Conservation (phyloP, 352 stramenopile species). For the Phytophthora meadii region DNA sequence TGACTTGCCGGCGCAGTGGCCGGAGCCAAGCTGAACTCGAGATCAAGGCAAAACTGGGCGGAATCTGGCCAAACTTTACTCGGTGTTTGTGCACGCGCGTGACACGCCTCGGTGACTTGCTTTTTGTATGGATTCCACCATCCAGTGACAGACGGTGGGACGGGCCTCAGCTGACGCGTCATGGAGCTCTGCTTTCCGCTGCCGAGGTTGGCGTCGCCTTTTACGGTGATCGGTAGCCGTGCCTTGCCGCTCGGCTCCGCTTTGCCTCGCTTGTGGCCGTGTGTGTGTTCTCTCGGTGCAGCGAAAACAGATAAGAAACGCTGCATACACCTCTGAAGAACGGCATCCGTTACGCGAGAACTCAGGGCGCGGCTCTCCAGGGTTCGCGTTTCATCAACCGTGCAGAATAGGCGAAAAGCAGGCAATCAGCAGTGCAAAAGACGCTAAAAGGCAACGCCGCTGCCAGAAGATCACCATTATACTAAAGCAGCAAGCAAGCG, state of each 20-base stretch:
- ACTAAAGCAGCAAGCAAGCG: neutral
- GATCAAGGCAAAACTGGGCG: constrained; percentile 12
- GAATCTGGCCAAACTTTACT: constrained; percentile 15
- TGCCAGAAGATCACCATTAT: constrained; percentile 13
- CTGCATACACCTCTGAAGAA: neutral
- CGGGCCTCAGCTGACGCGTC: constrained; percentile 6
- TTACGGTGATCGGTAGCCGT: constrained; percentile 26
- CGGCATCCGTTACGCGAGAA: constrained; percentile 17
- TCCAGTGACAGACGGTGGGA: constrained; percentile 35
- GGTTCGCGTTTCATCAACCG: constrained; percentile 30
- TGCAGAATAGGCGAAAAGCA: constrained; percentile 4
- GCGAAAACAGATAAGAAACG: constrained; percentile 26
- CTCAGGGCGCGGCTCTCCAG: constrained; percentile 21
- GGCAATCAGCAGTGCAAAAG: neutral
- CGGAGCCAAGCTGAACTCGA: constrained; percentile 5
- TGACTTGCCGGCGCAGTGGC: neutral
- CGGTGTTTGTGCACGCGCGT: constrained; percentile 4
- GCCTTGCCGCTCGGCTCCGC: constrained; percentile 12
- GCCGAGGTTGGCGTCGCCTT: constrained; percentile 1
- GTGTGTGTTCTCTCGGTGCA: constrained; percentile 13
- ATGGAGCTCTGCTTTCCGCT: constrained; percentile 10
- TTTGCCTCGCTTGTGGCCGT: constrained; percentile 2
- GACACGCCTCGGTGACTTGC: constrained; percentile 22
- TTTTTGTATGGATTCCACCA: constrained; percentile 17
- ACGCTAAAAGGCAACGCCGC: neutral